Conservation (phyloP, 805 yeast species). For the Debaryomyces tyrocola region DNA sequence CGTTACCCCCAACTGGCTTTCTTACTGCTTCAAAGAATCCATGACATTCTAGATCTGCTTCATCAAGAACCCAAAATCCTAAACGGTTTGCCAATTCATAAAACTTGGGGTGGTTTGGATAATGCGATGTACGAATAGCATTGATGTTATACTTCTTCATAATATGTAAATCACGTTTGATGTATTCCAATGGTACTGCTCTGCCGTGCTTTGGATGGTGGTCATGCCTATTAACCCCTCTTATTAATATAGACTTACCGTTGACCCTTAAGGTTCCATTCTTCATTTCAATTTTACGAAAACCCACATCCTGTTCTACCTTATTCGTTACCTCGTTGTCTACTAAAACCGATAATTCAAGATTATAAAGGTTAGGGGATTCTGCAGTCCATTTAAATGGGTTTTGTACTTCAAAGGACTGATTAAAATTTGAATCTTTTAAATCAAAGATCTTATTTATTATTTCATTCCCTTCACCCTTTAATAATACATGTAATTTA, state of each 20-base stretch:
- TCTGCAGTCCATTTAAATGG: slow-evolving; percentile 37
- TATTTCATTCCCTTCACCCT: neutral
- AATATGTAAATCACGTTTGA: slow-evolving; percentile 25
- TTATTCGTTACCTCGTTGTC: slow-evolving; percentile 8
- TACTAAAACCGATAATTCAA: slow-evolving; percentile 12
- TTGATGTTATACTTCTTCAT: slow-evolving; percentile 36
- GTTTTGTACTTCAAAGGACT: slow-evolving; percentile 7
- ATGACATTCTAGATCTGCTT: slow-evolving; percentile 38
- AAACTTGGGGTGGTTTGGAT: slow-evolving; percentile 34
- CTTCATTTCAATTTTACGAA: slow-evolving; percentile 24
- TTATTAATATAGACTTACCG: slow-evolving; percentile 24
- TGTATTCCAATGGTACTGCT: slow-evolving; percentile 33
- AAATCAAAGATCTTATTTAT: slow-evolving; percentile 1
- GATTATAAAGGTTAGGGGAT: slow-evolving; percentile 24
- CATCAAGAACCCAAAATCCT: slow-evolving; percentile 37
- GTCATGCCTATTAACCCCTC: slow-evolving; percentile 39
- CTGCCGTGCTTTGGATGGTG: slow-evolving; percentile 32
- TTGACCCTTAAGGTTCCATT: slow-evolving; percentile 27
- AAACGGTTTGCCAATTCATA: slow-evolving; percentile 27
- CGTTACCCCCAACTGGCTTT: slow-evolving; percentile 6
- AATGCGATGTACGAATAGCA: slow-evolving; percentile 37
- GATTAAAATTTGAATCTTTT: neutral
- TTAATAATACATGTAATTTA: slow-evolving; percentile 4
- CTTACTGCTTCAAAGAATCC: slow-evolving; percentile 23
- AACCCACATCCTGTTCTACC: slow-evolving; percentile 24